A percentile compares a stretch with the other conserved stretches of the same genome.
phyloP scores from a whole-genome alignment of 148 eudicot species.

The Persicaria maculosa region DNA sequence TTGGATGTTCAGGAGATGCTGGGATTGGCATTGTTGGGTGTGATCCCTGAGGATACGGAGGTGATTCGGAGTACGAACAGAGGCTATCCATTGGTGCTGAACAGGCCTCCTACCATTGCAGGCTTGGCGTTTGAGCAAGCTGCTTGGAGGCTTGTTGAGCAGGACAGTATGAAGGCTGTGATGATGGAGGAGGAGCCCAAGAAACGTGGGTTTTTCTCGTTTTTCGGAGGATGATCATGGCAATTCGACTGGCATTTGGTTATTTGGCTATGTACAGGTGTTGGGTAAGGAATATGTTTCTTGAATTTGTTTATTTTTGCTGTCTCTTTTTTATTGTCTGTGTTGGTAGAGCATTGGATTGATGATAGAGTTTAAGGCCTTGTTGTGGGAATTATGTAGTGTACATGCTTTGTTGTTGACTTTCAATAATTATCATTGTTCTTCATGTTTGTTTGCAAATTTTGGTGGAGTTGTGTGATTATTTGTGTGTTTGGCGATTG shows the following conservation, averaged over 20 bases:
- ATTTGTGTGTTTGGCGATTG: not conserved
- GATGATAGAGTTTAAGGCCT: not conserved
- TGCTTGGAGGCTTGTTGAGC: conserved; percentile 95
- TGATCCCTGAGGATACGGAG: conserved; percentile 91
- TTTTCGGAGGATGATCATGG: conserved; percentile 59
- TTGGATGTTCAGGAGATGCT: conserved; percentile 96
- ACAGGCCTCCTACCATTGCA: conserved; percentile 86
- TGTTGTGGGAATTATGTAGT: conserved; percentile 2
- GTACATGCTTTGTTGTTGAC: not conserved
- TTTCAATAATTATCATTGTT: not conserved
- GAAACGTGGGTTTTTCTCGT: conserved; percentile 84
- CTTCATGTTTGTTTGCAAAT: not conserved
- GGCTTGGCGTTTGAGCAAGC: conserved; percentile 99
- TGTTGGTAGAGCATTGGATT: not conserved
- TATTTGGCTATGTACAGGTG: conserved; percentile 28
- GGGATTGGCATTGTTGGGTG: conserved; percentile 83
- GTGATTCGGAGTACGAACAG: conserved; percentile 94
- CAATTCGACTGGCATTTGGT: not conserved
- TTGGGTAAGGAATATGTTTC: conserved; percentile 22
- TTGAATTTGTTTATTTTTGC: conserved; percentile 6
- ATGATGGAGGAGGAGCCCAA: conserved; percentile 97
- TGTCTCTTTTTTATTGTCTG: conserved; percentile 9
- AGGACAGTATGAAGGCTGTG: conserved; percentile 96
- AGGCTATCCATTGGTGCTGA: conserved; percentile 86
- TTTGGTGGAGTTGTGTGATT: not conserved